These are phyloP conservation scores for Trichoderma endophyticum DNA, from an alignment of 2,329 filamentous ascomycete species.

Conservation along the genomic window DNA sequence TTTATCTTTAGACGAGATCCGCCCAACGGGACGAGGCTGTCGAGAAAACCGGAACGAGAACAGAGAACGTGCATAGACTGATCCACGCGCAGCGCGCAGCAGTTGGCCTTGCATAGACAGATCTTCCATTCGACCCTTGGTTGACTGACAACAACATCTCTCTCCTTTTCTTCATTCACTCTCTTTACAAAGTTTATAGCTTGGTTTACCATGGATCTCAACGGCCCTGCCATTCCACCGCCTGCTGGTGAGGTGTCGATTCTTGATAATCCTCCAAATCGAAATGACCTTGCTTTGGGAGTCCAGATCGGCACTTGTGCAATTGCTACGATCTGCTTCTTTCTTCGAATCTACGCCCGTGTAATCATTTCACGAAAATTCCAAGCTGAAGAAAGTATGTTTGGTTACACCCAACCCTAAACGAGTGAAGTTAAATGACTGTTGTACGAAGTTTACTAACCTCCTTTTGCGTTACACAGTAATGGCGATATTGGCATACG, in stretches of 20 bases:
- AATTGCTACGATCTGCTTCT: background rate
- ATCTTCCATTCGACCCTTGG: background rate
- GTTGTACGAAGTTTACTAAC: background rate
- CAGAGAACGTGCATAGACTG: background rate
- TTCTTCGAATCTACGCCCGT: background rate
- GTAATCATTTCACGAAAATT: background rate
- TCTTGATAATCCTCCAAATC: background rate
- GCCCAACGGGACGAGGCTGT: background rate
- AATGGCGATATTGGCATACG: background rate
- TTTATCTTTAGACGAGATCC: background rate
- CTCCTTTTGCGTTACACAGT: background rate
- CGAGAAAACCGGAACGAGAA: background rate
- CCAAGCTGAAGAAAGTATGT: background rate
- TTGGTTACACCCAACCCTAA: background rate
- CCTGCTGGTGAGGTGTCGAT: constrained; percentile 1
- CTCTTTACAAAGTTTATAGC: background rate
- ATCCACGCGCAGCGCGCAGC: background rate
- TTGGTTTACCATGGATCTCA: background rate
- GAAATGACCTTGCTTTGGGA: background rate
- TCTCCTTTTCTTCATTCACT: background rate
- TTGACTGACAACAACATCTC: background rate
- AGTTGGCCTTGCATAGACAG: background rate
- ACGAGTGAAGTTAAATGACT: background rate
- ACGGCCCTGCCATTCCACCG: background rate
- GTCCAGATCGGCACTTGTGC: background rate